Conservation (phyloP, 352 stramenopile genomes). For the Lagenidium sp. region DNA sequence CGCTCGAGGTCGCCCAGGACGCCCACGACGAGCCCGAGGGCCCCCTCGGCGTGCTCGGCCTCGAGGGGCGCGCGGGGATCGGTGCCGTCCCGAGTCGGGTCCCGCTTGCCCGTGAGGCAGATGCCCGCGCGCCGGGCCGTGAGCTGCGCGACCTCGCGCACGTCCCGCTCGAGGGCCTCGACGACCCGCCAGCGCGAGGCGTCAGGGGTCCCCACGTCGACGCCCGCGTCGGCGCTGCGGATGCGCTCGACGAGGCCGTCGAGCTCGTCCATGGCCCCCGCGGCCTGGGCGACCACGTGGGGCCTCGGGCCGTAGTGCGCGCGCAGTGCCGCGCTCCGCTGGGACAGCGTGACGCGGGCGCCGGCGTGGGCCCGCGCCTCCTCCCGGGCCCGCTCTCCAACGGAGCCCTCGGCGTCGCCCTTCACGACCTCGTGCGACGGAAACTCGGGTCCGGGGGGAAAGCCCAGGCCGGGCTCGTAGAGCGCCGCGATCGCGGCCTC, state of each 20-base stretch:
- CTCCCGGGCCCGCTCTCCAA: conserved; percentile 45
- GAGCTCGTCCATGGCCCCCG: conserved; percentile 53
- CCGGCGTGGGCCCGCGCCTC: conserved; percentile 44
- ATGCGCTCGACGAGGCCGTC: conserved; percentile 34
- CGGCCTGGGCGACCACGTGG: conserved; percentile 33
- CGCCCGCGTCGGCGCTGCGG: conserved; percentile 17
- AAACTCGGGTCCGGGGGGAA: conserved; percentile 31
- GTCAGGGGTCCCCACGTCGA: not conserved
- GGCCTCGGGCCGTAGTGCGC: conserved; percentile 43
- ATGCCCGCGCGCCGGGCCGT: conserved; percentile 56
- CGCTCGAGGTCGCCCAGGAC: conserved; percentile 5
- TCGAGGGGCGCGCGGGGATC: conserved; percentile 44
- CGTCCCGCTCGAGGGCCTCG: conserved; percentile 13
- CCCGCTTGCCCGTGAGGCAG: conserved; percentile 52
- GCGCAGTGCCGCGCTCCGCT: not conserved
- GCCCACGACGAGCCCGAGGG: conserved; percentile 22
- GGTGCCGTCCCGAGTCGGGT: conserved; percentile 25
- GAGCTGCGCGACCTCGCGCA: conserved; percentile 28
- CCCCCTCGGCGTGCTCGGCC: conserved; percentile 8
- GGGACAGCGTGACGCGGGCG: conserved; percentile 11
- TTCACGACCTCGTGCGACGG: conserved; percentile 54
- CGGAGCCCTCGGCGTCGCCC: conserved; percentile 49
- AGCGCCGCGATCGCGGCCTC: conserved; percentile 32
- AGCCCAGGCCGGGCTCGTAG: conserved; percentile 40
- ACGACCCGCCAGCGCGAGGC: conserved; percentile 3